phyloP scores from a whole-genome alignment of 805 yeast species.

The Barnettozyma populi region DNA sequence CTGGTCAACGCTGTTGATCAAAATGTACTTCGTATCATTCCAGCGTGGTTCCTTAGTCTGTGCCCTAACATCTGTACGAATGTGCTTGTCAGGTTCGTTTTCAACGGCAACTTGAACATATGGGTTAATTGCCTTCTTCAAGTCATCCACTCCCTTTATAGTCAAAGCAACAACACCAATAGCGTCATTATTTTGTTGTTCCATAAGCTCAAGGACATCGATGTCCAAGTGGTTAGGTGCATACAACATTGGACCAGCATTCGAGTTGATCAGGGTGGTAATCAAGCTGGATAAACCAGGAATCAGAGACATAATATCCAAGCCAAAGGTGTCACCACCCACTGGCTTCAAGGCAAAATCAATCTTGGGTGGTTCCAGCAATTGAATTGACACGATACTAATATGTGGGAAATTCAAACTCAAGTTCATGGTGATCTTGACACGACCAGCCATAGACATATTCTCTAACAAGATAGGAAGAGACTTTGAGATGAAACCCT shows the following conservation, averaged over 20 bases:
- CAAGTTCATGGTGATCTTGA: constrained; percentile 58
- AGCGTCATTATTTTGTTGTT: constrained; percentile 59
- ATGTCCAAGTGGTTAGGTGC: constrained; percentile 78
- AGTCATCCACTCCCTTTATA: constrained; percentile 45
- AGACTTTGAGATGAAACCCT: constrained; percentile 69
- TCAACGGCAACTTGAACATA: constrained; percentile 45
- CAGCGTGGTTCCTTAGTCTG: constrained; percentile 53
- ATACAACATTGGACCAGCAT: constrained; percentile 69
- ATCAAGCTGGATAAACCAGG: constrained; percentile 77
- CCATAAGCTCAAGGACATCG: constrained; percentile 67
- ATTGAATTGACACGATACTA: constrained; percentile 61
- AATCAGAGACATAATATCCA: constrained; percentile 77
- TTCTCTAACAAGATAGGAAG: constrained; percentile 77
- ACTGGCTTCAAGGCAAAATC: constrained; percentile 80
- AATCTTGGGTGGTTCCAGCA: constrained; percentile 72
- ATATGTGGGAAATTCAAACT: constrained; percentile 74
- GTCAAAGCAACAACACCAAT: constrained; percentile 66
- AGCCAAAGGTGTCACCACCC: constrained; percentile 84
- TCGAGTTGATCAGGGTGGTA: constrained; percentile 61
- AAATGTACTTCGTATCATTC: constrained; percentile 58
- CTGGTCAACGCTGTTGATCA: constrained; percentile 53
- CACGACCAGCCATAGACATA: constrained; percentile 68
- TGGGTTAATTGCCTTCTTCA: constrained; percentile 53
- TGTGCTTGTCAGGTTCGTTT: constrained; percentile 36
- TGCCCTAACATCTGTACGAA: constrained; percentile 54